Percentiles rank a stretch among this genome's conserved stretches.
Conservation (phyloP, 257 asterid species). For the Coffea eugenioides region DNA sequence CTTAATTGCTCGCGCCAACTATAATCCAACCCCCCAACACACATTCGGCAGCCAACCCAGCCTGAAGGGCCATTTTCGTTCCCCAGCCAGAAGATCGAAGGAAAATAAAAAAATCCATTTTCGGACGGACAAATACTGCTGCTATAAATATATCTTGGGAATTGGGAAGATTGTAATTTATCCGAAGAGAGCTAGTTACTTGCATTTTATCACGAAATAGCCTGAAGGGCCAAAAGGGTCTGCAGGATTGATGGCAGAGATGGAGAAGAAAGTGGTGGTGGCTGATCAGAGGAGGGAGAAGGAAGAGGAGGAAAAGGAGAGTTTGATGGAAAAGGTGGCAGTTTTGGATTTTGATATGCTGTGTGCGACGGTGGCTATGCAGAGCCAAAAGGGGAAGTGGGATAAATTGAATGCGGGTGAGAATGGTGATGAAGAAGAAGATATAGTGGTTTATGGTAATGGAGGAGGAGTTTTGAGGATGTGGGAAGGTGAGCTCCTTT, state of each 20-base stretch:
- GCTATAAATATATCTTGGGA: not conserved
- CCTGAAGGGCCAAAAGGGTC: not conserved
- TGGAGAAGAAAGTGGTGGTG: constrained; percentile 32
- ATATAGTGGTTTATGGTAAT: constrained; percentile 18
- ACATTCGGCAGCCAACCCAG: not conserved
- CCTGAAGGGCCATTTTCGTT: not conserved
- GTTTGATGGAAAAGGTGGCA: constrained; percentile 51
- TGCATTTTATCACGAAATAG: not conserved
- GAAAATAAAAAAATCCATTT: too few species aligned
- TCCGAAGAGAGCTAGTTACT: not conserved
- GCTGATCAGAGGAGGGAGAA: constrained; percentile 18
- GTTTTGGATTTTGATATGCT: constrained; percentile 85
- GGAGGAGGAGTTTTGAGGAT: constrained; percentile 75
- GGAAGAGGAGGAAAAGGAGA: constrained; percentile 48
- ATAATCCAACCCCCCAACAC: not conserved
- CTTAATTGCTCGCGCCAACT: not conserved
- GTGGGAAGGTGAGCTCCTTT: constrained; percentile 94
- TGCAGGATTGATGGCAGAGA: constrained; percentile 30
- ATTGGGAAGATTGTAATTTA: not conserved
- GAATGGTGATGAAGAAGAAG: constrained; percentile 31
- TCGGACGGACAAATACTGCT: too few species aligned
- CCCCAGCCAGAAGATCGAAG: too few species aligned
- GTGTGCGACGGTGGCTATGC: constrained; percentile 88
- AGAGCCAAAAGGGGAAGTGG: constrained; percentile 72
- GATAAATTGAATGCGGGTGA: constrained; percentile 40